A percentile compares a stretch with the other conserved stretches of the same genome.
Evolutionary conservation across 2,329 filamentous ascomycete genomes (phyloP).

Genomic region (Talaromyces sp.): DNA sequence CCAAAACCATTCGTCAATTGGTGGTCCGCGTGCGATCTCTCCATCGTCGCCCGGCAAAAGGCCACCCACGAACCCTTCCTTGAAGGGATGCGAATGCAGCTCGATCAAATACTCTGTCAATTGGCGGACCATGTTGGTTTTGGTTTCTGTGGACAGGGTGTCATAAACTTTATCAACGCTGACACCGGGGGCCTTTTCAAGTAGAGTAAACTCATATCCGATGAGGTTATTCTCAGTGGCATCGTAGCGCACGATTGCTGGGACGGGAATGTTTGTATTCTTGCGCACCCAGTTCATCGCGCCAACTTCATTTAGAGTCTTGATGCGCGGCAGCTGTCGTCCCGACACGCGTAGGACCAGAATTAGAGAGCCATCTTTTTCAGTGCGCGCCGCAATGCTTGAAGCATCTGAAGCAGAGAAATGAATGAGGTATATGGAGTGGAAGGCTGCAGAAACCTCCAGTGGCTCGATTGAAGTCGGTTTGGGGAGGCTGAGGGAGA

Average conservation of each 20-base stretch:
- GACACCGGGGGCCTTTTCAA: slow-evolving; percentile 27
- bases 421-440: slow-evolving; percentile 17
- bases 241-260: slow-evolving; percentile 30
- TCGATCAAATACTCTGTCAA: slow-evolving; percentile 31
- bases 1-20: slow-evolving; percentile 40
- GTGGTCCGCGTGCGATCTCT: slow-evolving; percentile 23
- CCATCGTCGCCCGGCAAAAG: slow-evolving; percentile 16
- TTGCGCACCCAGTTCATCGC: slow-evolving; percentile 33
- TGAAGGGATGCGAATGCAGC: slow-evolving; percentile 28
- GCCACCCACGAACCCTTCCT: slow-evolving; percentile 26
- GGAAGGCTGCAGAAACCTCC: slow-evolving; percentile 14
- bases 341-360: slow-evolving; percentile 37
- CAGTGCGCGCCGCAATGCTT: background rate
- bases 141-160: slow-evolving; percentile 20
- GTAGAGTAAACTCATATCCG: slow-evolving; percentile 34
- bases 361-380: background rate
- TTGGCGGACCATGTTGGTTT: slow-evolving; percentile 27
- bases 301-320: slow-evolving; percentile 39
- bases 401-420: slow-evolving; percentile 1
- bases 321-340: slow-evolving; percentile 34
- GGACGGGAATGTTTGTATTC: slow-evolving; percentile 37
- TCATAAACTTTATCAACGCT: slow-evolving; percentile 31
- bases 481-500: slow-evolving; percentile 3
- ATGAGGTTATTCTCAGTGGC: slow-evolving; percentile 28
- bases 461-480: slow-evolving; percentile 11